Evolutionary conservation across 257 asterid species (phyloP), one percentile per base, ranked within the genome.

Genomic region (Apocynum venetum): DNA sequence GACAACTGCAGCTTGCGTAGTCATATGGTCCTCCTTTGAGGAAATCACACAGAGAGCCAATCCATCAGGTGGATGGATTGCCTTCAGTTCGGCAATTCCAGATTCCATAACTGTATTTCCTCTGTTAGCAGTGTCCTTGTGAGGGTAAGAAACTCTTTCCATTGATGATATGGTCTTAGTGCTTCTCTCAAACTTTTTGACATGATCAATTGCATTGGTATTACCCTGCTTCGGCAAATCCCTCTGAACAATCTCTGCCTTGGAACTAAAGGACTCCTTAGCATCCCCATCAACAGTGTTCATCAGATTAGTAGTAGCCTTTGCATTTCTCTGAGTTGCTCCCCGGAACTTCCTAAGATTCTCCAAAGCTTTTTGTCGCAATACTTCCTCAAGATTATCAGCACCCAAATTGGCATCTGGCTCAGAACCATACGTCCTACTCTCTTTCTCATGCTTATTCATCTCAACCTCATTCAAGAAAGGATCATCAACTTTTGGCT

Each of bases 311-410:
- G 47, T 47, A 73, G 73, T 75, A 75, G 83, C 71, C 73, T 69
- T 83, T 9, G 55, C 77, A 65, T 74, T 75, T 25, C 66, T 77
- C 78, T 86, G 86, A 78, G 48, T 64, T 57, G 78, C 87, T 72
- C 81, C 88, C 71, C 79, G 79, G 75, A 89, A 95, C 84, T 87
- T 93, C 87, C 80, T 84, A 68, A 95, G 83, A 83, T 91, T 95
- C 83, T 95, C 97, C 80, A 95, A 78, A 14, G 98, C 98, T 83
- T 86, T 92, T 80, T 87, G 90, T 91, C 97, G 90, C 89, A 95
- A 82, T 78, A 87, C 79, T 31, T 81, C 80, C 87, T 95, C 98
- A 40, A 88, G 83, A 83, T 80, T 90, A 65, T 80, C 88, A 74
- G 84, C 84, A 51, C 73, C 89, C 63, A 77, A 67, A 75, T 83